Evolutionary conservation across 2,329 filamentous ascomycete species (phyloP).

Genomic region (Cladosporium sp.): DNA sequence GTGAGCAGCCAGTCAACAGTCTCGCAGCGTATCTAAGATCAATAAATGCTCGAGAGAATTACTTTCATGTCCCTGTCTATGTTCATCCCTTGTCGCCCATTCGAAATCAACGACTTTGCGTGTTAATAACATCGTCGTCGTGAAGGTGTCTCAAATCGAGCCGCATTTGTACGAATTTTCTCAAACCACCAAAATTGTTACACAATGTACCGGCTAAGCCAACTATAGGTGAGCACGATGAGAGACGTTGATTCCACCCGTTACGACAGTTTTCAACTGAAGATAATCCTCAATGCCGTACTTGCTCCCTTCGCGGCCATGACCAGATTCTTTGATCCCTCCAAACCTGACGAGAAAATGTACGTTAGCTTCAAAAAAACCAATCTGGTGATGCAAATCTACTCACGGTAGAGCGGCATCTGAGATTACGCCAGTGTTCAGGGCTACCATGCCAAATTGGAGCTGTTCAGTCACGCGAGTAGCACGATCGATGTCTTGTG

Average conservation of each 20-base stretch:
- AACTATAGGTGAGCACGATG: no score
- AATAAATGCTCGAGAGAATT: no score
- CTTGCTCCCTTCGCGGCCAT: background rate
- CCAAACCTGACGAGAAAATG: background rate
- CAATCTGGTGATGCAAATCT: no score
- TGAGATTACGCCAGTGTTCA: constrained; percentile 27
- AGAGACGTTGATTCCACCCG: background rate
- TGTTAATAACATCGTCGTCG: no score
- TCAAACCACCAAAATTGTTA: no score
- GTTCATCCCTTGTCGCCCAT: no score
- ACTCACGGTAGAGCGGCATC: constrained; percentile 37
- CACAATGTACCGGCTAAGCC: no score
- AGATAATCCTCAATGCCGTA: constrained; percentile 1
- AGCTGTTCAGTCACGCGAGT: constrained; percentile 37
- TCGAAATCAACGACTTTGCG: no score
- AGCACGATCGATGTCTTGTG: constrained; percentile 33
- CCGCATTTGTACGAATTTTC: no score
- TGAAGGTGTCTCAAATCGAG: no score
- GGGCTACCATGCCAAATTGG: constrained; percentile 36
- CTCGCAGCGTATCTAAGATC: background rate
- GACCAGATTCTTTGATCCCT: background rate
- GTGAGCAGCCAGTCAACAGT: background rate
- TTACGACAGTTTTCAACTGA: background rate
- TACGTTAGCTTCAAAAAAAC: no score
- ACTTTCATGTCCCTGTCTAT: no score